Conservation (phyloP, 164 flowering plant species). For the Dillenia suffruticosa region DNA sequence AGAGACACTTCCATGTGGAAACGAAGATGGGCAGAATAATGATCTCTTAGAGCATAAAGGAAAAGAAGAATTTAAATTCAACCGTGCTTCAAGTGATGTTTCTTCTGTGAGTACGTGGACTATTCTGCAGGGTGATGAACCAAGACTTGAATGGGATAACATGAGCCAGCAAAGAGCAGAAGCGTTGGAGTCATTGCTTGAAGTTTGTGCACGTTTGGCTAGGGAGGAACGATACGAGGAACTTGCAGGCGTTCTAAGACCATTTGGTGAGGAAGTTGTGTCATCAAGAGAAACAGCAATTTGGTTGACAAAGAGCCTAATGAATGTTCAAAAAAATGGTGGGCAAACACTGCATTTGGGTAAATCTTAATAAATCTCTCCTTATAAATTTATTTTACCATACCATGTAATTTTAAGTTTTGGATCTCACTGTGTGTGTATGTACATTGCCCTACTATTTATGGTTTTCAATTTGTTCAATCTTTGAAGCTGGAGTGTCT, state of each 20-base stretch:
- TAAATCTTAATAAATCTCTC: no score
- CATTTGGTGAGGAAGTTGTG: conserved; percentile 65
- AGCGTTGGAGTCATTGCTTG: conserved; percentile 54
- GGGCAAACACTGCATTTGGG: background rate
- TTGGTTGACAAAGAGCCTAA: conserved; percentile 69
- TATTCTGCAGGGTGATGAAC: conserved; percentile 21
- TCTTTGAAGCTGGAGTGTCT: no score
- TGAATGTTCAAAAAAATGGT: conserved; percentile 20
- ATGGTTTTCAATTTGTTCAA: no score
- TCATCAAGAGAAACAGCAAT: conserved; percentile 83
- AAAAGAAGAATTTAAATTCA: conserved; percentile 8
- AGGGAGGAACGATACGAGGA: conserved; percentile 51
- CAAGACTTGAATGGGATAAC: conserved; percentile 6
- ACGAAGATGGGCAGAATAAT: conserved; percentile 1
- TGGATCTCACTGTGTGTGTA: no score
- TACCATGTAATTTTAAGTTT: no score
- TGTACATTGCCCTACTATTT: no score
- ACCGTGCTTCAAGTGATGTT: conserved; percentile 11
- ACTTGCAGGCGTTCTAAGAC: conserved; percentile 59
- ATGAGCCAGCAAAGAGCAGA: conserved; percentile 36
- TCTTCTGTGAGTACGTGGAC: conserved; percentile 24
- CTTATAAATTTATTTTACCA: no score
- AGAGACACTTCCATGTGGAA: conserved; percentile 8
- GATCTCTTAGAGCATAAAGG: conserved; percentile 5
- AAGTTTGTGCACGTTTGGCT: conserved; percentile 46